Evolutionary conservation across 805 yeast genomes (phyloP), one percentile per base, ranked within the genome.

Genomic region (Saccharomycopsis sp.): DNA sequence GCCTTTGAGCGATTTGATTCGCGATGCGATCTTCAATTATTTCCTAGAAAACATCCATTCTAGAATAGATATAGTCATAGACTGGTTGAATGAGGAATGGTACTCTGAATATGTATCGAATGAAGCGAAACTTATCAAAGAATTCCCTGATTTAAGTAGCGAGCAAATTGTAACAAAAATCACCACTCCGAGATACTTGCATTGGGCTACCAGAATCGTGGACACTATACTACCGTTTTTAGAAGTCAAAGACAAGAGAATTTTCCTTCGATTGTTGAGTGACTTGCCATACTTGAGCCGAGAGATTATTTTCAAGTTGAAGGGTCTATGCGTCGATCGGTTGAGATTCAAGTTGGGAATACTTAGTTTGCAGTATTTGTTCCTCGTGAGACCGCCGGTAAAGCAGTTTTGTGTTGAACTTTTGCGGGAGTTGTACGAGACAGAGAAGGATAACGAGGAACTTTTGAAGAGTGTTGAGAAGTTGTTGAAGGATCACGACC

Each of bases 81-180:
- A 87, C 62, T 94, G 99, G 99, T 73, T 94, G 57, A 91, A 87
- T 65, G 99, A 94, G 71, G 99, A 94, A 70, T 94, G 97, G 95
- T 84, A 82, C 71, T 75, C 81, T 53, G 88, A 85, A 66, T 72
- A 66, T 57, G 79, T 79, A 2, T 64, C 66, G 53, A 71, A 70
- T 58, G 77, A 75, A 60, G 57, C 21, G 12, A 24, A 34, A 1
- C 21, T 50, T 16, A 21, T 64, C 24, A 59, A 73, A 63, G 60
- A 63, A 60, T 24, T 56, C 67, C 37, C 59, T 59, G 63, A 67
- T 24, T 62, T 62, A 57, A 66, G 66, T 1, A 63, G 65, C 9
- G 65, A 68, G 3, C 56, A 57, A 20, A 58, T 60, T 5, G 58
- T 60, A 15, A 57, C 59, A 9, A 57, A 61, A 14, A 66, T 64